Evolutionary conservation across 2,329 filamentous ascomycete species (phyloP).

Genomic region (Endoconidiophora laricicola): DNA sequence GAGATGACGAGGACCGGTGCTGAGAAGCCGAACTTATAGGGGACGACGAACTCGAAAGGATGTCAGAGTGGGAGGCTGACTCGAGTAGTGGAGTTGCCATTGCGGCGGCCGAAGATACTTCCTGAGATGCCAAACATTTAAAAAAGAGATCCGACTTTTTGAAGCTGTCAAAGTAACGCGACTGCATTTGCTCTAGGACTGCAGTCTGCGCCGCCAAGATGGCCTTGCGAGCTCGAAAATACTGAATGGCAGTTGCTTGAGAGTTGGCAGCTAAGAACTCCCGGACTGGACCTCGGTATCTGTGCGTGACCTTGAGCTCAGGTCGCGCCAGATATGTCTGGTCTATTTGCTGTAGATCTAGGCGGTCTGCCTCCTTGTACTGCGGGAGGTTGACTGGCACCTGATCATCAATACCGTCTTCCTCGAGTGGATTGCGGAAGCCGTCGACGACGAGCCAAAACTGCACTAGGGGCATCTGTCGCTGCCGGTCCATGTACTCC

Average conservation of each 20-base stretch:
- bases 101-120: conserved; percentile 32
- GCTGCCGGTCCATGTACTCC: conserved; percentile 95
- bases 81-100: background rate
- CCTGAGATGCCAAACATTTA: conserved; percentile 85
- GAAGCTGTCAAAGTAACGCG: conserved; percentile 65
- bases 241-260: conserved; percentile 61
- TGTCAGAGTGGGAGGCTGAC: background rate
- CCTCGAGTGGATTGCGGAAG: conserved; percentile 83
- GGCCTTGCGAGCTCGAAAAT: conserved; percentile 64
- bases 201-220: conserved; percentile 69
- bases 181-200: conserved; percentile 71
- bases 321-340: conserved; percentile 72
- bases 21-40: background rate
- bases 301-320: conserved; percentile 60
- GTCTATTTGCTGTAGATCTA: conserved; percentile 79
- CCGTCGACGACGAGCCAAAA: conserved; percentile 98
- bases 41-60: no score
- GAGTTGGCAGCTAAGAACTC: conserved; percentile 66
- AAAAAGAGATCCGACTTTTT: conserved; percentile 89
- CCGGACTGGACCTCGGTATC: conserved; percentile 52
- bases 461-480: conserved; percentile 75
- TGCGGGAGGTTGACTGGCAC: conserved; percentile 42
- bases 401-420: conserved; percentile 42
- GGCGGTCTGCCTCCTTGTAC: conserved; percentile 72
- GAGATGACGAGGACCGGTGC: conserved; percentile 21